phyloP scores from a whole-genome alignment of 202 grass and related monocot species.

The Elaeis oleifera region DNA sequence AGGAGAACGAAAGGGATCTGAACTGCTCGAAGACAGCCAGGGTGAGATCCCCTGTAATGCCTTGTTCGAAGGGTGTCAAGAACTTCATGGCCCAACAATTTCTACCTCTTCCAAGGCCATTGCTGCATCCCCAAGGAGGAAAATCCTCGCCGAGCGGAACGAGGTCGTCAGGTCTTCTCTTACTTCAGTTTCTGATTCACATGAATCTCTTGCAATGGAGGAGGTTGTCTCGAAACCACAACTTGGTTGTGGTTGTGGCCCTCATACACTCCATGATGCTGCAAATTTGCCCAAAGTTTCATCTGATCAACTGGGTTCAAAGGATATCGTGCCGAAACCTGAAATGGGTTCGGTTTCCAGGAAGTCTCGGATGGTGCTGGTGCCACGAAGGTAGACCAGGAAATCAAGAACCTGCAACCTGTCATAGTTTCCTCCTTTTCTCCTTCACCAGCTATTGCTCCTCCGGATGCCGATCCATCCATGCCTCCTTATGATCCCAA shows the following conservation, averaged over 20 bases:
- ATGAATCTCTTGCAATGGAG: conserved; percentile 2
- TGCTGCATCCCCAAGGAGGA: conserved; percentile 38
- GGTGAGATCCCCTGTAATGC: conserved; percentile 15
- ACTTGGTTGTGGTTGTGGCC: neutral
- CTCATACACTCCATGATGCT: neutral
- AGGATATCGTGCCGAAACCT: too few relatives aligned
- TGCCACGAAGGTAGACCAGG: neutral
- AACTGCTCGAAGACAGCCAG: conserved; percentile 24
- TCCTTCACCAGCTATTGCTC: neutral
- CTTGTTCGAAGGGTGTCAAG: conserved; percentile 29
- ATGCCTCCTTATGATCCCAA: conserved; percentile 66
- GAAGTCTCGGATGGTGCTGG: conserved; percentile 3
- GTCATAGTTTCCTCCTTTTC: conserved; percentile 3
- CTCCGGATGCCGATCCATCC: conserved; percentile 13
- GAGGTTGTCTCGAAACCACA: neutral
- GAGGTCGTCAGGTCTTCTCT: conserved; percentile 25
- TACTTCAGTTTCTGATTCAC: conserved; percentile 10
- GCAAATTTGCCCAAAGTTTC: neutral
- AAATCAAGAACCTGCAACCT: neutral
- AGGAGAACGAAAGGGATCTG: conserved; percentile 67
- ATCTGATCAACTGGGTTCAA: too few relatives aligned
- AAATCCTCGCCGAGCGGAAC: conserved; percentile 62
- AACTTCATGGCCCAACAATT: conserved; percentile 91
- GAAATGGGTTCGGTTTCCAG: neutral
- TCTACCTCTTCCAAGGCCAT: conserved; percentile 72